A percentile compares a stretch with the other conserved stretches of the same genome.
Conservation (phyloP, 345 rosid genomes). For the Fremontodendron californicum region DNA sequence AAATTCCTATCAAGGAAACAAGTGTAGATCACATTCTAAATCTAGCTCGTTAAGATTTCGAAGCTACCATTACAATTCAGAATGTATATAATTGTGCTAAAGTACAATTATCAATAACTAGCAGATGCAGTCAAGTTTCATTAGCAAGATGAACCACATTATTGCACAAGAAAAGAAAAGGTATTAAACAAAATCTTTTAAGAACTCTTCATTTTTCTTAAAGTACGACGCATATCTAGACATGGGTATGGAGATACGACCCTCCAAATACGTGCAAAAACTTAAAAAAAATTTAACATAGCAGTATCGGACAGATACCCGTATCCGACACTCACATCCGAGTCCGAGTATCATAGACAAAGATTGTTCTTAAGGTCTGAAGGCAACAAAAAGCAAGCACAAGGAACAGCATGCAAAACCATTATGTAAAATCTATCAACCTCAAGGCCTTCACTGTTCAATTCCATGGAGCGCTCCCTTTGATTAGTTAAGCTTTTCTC, state of each 20-base stretch:
- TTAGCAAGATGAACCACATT: not conserved
- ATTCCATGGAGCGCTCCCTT: conserved; percentile 73
- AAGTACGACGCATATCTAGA: too few species aligned
- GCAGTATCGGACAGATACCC: too few species aligned
- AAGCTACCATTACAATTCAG: not conserved
- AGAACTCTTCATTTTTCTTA: too few species aligned
- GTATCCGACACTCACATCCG: too few species aligned
- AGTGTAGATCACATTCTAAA: not conserved
- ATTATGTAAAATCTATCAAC: conserved; percentile 26
- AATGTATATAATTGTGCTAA: not conserved
- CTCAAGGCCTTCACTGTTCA: conserved; percentile 98
- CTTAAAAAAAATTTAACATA: too few species aligned
- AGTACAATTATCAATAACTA: not conserved
- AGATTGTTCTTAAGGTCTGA: not conserved
- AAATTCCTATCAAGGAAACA: not conserved
- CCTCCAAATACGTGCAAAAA: too few species aligned
- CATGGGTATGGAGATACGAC: too few species aligned
- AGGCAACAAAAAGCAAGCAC: not conserved
- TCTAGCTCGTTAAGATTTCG: not conserved
- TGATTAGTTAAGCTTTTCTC: conserved; percentile 63
- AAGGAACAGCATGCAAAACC: not conserved
- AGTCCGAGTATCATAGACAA: too few species aligned
- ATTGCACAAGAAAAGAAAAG: not conserved
- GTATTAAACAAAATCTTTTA: not conserved
- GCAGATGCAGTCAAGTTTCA: not conserved